Evolutionary conservation across 345 rosid species (phyloP).

Genomic region (Camelina laxa): DNA sequence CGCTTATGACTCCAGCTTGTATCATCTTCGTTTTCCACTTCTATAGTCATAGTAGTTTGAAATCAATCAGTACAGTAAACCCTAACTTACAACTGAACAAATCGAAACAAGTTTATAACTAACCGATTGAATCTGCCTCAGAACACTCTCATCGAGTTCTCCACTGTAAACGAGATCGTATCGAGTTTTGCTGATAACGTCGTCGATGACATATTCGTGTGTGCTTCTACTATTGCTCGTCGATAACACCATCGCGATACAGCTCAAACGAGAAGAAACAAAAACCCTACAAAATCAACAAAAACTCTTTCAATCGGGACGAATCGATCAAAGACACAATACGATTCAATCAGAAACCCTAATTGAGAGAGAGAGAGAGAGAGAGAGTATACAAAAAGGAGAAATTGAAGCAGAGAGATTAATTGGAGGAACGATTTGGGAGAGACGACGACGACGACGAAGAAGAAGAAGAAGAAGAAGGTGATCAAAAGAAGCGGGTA

Average conservation of each 20-base stretch:
- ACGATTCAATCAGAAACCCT: slow-evolving; percentile 5
- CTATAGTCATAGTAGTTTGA: not conserved
- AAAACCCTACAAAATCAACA: not conserved
- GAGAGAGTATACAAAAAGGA: not conserved
- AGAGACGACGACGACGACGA: not conserved
- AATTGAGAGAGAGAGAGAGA: not conserved
- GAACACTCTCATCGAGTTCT: slow-evolving; percentile 32
- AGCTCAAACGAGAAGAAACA: not conserved
- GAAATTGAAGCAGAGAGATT: not conserved
- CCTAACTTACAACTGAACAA: not conserved
- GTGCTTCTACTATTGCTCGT: not conserved
- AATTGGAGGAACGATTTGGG: not conserved
- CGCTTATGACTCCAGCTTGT: slow-evolving; percentile 27
- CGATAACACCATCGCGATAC: slow-evolving; percentile 8
- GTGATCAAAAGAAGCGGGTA: not conserved
- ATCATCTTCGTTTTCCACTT: slow-evolving; percentile 33
- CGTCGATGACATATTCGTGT: slow-evolving; percentile 1
- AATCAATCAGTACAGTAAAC: not conserved
- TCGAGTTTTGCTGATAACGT: slow-evolving; percentile 30
- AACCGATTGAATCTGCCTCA: slow-evolving; percentile 28
- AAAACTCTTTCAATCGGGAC: not conserved
- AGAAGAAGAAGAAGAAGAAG: not conserved
- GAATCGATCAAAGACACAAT: not conserved
- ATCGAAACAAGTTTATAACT: not conserved
- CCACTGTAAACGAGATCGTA: not conserved